These are phyloP conservation scores for Kewa caespitosa DNA, from an alignment of 179 eudicot species.

Conservation along the genomic window DNA sequence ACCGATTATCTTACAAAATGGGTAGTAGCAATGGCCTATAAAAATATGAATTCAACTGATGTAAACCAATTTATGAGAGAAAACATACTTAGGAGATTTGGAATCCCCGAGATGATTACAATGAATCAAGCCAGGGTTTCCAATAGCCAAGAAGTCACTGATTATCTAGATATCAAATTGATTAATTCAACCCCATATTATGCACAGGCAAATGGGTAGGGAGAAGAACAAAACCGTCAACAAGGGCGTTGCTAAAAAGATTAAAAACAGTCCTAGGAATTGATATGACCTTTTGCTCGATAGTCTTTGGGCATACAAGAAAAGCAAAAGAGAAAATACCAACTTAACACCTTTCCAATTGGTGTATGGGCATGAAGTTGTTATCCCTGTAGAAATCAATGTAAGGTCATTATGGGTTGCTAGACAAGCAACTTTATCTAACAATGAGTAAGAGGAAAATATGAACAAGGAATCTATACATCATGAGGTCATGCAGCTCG, in stretches of 20 bases:
- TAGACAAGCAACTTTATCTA: not conserved
- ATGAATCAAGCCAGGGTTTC: not conserved
- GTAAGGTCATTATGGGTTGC: not conserved
- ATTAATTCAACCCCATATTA: not conserved
- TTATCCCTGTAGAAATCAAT: not conserved
- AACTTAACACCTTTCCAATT: not conserved
- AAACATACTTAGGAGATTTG: not conserved
- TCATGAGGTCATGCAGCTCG: not conserved
- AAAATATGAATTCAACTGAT: not conserved
- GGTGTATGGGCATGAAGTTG: not conserved
- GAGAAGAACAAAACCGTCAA: not conserved
- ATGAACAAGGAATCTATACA: not conserved
- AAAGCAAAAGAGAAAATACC: no score
- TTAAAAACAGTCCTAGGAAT: not conserved
- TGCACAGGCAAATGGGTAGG: not conserved
- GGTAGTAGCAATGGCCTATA: not conserved
- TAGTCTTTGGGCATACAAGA: not conserved
- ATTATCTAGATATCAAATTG: not conserved
- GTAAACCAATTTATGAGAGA: not conserved
- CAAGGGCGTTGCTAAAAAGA: not conserved
- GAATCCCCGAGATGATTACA: not conserved
- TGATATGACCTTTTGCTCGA: not conserved
- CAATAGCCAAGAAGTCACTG: not conserved
- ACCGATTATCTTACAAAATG: not conserved
- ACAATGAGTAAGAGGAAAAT: not conserved